Percentiles rank a stretch among this genome's conserved stretches.
Evolutionary conservation across 768 basidiomycete genomes (phyloP).

Genomic region (Suillus cothurnatus): DNA sequence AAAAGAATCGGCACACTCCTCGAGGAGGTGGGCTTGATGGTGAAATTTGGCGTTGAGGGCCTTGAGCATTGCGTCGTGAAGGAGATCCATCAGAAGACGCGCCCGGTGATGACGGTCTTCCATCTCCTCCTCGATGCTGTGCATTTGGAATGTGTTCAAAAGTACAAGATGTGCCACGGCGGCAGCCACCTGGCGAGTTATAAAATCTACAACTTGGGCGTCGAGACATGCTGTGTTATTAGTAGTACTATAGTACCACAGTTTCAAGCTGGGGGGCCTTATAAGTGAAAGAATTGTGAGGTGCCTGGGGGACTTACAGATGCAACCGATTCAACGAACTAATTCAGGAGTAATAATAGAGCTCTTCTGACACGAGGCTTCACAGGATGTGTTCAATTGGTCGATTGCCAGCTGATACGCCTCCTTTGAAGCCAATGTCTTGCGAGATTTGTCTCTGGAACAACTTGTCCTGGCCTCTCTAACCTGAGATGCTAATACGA

Average conservation of each 20-base stretch:
- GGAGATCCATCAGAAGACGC: conserved; percentile 12
- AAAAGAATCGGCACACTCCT: conserved; percentile 52
- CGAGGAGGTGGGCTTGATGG: conserved; percentile 15
- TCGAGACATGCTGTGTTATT: not conserved
- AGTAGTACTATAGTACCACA: not conserved
- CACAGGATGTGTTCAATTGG: conserved; percentile 8
- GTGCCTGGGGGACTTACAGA: conserved; percentile 7
- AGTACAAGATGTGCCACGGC: conserved; percentile 42
- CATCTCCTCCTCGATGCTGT: conserved; percentile 21
- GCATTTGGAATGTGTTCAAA: conserved; percentile 4
- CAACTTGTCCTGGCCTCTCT: not conserved
- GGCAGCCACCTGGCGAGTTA: conserved; percentile 48
- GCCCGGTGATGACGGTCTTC: conserved; percentile 8
- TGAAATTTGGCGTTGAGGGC: conserved; percentile 20
- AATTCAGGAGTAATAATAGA: not conserved
- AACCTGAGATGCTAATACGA: not conserved
- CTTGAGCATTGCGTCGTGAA: conserved; percentile 9
- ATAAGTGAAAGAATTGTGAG: conserved; percentile 7
- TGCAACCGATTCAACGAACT: not conserved
- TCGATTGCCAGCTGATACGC: not conserved
- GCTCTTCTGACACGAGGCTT: conserved; percentile 5
- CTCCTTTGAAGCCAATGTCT: conserved; percentile 1
- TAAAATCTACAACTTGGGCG: conserved; percentile 42
- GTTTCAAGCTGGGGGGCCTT: not conserved
- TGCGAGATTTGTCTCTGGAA: not conserved